Evolutionary conservation across 1,139 yeast genomes (phyloP).

Genomic region (Suhomyces terraborum): DNA sequence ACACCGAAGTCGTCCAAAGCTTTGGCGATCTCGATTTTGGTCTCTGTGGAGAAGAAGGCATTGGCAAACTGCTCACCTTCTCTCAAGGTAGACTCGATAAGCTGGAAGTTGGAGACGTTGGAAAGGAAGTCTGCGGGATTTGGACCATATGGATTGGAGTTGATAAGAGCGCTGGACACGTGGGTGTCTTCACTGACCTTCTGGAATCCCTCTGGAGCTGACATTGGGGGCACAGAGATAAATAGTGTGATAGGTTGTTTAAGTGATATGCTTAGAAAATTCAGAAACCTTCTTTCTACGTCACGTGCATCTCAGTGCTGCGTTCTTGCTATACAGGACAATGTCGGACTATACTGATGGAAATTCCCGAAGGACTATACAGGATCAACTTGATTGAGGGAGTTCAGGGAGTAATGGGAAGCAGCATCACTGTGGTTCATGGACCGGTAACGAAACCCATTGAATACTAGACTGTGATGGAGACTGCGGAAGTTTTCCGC

Average conservation of each 20-base stretch:
- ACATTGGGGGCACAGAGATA: no score
- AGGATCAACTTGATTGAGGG: slow-evolving; percentile 10
- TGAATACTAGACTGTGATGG: slow-evolving; percentile 8
- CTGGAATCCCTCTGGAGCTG: slow-evolving; percentile 41
- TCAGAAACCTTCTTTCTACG: slow-evolving; percentile 3
- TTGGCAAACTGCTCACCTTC: slow-evolving; percentile 99
- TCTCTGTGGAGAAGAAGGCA: slow-evolving; percentile 92
- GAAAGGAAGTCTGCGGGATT: slow-evolving; percentile 91
- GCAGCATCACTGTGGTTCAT: slow-evolving; percentile 3
- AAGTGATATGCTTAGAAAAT: slow-evolving; percentile 1
- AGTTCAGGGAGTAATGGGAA: slow-evolving; percentile 10
- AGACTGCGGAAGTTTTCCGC: slow-evolving; percentile 12
- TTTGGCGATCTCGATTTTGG: slow-evolving; percentile 96
- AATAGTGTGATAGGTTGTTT: slow-evolving; percentile 1
- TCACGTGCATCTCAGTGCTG: no score
- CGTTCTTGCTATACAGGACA: no score
- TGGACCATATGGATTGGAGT: slow-evolving; percentile 86
- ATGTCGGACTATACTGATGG: no score
- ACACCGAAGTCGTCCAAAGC: slow-evolving; percentile 98
- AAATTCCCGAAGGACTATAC: no score
- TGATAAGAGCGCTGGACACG: slow-evolving; percentile 20
- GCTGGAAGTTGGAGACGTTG: slow-evolving; percentile 84
- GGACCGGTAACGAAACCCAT: slow-evolving; percentile 6
- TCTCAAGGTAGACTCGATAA: slow-evolving; percentile 93
- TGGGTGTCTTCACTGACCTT: slow-evolving; percentile 51